These are phyloP conservation scores for Tetracladium maxilliforme DNA, from an alignment of 2,329 filamentous ascomycete species.

Conservation along the genomic window DNA sequence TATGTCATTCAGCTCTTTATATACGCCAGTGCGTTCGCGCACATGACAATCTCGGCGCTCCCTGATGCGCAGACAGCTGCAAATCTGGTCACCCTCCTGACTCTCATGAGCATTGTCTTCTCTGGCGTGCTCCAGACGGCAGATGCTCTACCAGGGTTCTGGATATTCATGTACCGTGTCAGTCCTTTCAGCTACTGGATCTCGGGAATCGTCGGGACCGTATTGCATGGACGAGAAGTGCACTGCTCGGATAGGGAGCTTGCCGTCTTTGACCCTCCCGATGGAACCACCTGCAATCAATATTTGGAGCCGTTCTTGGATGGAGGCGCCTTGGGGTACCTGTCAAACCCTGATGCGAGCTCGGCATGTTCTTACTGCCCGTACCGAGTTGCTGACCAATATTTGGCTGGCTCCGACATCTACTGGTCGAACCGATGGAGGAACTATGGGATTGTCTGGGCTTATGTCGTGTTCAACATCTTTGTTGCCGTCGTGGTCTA, in stretches of 20 bases:
- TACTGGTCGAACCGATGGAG: constrained; percentile 48
- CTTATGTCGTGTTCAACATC: constrained; percentile 40
- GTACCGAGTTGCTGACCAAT: constrained; percentile 33
- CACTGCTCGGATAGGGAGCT: constrained; percentile 56
- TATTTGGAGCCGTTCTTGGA: constrained; percentile 40
- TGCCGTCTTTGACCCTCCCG: constrained; percentile 45
- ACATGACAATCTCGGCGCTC: constrained; percentile 63
- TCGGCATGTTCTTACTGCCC: constrained; percentile 43
- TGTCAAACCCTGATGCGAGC: constrained; percentile 32
- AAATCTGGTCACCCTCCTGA: constrained; percentile 64
- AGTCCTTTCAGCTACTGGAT: constrained; percentile 70
- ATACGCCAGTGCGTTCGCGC: constrained; percentile 72
- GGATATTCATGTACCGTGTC: constrained; percentile 69
- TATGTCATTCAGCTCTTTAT: constrained; percentile 63
- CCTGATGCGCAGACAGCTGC: constrained; percentile 64
- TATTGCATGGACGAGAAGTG: constrained; percentile 51
- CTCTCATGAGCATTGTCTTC: constrained; percentile 61
- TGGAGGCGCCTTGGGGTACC: constrained; percentile 31
- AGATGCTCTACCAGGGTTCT: constrained; percentile 53
- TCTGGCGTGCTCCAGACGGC: constrained; percentile 60
- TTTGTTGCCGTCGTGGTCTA: constrained; percentile 35
- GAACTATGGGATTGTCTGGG: constrained; percentile 50
- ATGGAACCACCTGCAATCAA: constrained; percentile 36
- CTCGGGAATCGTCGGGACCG: constrained; percentile 53
- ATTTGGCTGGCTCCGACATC: constrained; percentile 30